Conservation (phyloP, 106 monocot species). For the Phalaenopsis equestris region DNA sequence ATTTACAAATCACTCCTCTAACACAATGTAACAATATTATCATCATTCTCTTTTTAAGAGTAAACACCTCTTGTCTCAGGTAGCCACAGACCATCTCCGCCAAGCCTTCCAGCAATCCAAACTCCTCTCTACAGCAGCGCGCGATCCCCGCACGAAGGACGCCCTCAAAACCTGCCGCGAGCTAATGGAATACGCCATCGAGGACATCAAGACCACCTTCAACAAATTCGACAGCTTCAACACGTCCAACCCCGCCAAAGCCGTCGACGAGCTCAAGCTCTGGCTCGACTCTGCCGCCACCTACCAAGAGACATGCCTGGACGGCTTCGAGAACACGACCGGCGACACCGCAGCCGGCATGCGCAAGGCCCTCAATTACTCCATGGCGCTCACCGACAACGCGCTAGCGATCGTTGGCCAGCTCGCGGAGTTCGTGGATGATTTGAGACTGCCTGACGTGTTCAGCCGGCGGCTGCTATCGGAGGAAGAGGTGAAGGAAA, state of each 20-base stretch:
- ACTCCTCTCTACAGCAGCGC: slow-evolving; percentile 11
- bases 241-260: slow-evolving; percentile 15
- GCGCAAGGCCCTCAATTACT: slow-evolving; percentile 25
- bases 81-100: slow-evolving; percentile 14
- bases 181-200: slow-evolving; percentile 37
- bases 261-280: slow-evolving; percentile 27
- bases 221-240: slow-evolving; percentile 22
- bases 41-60: too few species aligned
- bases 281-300: slow-evolving; percentile 38
- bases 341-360: slow-evolving; percentile 18
- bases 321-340: slow-evolving; percentile 30
- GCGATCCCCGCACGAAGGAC: slow-evolving; percentile 24
- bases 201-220: slow-evolving; percentile 29
- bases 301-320: slow-evolving; percentile 51
- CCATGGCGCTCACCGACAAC: slow-evolving; percentile 32
- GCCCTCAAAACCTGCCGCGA: slow-evolving; percentile 33
- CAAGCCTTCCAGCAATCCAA: slow-evolving; percentile 15
- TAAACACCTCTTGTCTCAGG: slow-evolving; percentile 11
- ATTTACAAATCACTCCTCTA: too few species aligned
- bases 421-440: slow-evolving; percentile 3
- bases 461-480: slow-evolving; percentile 18
- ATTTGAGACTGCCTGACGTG: slow-evolving; percentile 5
- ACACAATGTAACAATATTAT: too few species aligned
- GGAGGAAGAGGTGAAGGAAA: background rate
- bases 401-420: slow-evolving; percentile 25